phyloP scores from a whole-genome alignment of 176 grass and related monocot genomes.

The Oryza brachyantha region DNA sequence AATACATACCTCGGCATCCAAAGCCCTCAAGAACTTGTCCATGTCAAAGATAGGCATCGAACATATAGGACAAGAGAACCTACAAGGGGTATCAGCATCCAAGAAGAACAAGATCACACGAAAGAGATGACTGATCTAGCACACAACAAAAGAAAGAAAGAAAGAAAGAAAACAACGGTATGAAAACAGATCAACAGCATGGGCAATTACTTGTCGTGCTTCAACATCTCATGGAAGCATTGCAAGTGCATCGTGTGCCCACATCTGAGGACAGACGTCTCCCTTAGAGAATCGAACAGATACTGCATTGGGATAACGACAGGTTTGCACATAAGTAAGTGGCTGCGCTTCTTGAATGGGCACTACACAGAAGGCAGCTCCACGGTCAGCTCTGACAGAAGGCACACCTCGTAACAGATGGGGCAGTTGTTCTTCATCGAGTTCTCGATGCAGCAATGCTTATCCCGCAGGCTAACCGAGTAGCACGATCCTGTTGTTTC shows the following conservation, averaged over 20 bases:
- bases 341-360: background rate
- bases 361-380: background rate
- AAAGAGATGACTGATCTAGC: background rate
- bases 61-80: slow-evolving; percentile 87
- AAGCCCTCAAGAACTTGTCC: slow-evolving; percentile 67
- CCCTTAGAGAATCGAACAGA: slow-evolving; percentile 77
- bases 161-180: background rate
- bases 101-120: slow-evolving; percentile 28
- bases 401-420: slow-evolving; percentile 86
- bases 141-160: background rate
- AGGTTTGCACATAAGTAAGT: background rate
- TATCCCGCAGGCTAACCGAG: slow-evolving; percentile 53
- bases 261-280: slow-evolving; percentile 72
- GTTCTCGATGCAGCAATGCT: slow-evolving; percentile 77
- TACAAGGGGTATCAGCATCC: slow-evolving; percentile 23
- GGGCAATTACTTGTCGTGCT: slow-evolving; percentile 83
- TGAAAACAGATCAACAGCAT: background rate
- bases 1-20: slow-evolving; percentile 66
- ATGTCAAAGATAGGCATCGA: slow-evolving; percentile 72
- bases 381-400: background rate
- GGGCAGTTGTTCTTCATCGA: slow-evolving; percentile 89
- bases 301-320: slow-evolving; percentile 48
- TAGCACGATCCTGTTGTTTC: slow-evolving; percentile 68
- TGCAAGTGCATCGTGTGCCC: slow-evolving; percentile 89
- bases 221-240: slow-evolving; percentile 83